Percentiles rank a stretch among this genome's conserved stretches.
phyloP scores from a whole-genome alignment of 257 asterid genomes.

The Anisodus tanguticus region DNA sequence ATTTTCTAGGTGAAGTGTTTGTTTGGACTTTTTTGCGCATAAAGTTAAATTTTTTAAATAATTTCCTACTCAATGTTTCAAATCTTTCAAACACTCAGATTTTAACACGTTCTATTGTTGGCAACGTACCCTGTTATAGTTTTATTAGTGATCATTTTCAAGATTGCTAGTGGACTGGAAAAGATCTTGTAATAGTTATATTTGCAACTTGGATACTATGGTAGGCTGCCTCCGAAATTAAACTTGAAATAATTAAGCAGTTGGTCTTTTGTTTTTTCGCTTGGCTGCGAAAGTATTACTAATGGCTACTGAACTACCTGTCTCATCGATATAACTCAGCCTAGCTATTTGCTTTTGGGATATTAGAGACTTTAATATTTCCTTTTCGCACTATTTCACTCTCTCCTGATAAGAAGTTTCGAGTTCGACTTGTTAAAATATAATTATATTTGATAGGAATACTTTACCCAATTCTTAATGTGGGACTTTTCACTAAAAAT shows the following conservation, averaged over 20 bases:
- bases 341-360: not conserved
- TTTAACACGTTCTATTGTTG: not conserved
- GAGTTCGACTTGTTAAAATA: not conserved
- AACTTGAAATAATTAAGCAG: not conserved
- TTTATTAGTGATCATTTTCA: constrained; percentile 1
- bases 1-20: not conserved
- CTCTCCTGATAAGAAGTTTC: not conserved
- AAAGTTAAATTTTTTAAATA: not conserved
- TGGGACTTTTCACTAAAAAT: not conserved
- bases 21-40: not conserved
- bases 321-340: not conserved
- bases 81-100: not conserved
- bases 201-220: constrained; percentile 17
- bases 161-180: not conserved
- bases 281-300: constrained; percentile 12
- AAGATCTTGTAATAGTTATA: not conserved
- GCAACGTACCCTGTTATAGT: not conserved
- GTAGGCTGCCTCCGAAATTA: not conserved
- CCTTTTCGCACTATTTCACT: not conserved
- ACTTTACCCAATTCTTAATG: not conserved
- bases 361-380: not conserved
- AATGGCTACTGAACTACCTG: not conserved
- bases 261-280: not conserved
- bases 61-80: not conserved
- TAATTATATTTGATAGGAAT: not conserved